A percentile compares a stretch with the other conserved stretches of the same genome.
Conservation (phyloP, 495 filamentous ascomycete genomes). For the Penicillium herquei region DNA sequence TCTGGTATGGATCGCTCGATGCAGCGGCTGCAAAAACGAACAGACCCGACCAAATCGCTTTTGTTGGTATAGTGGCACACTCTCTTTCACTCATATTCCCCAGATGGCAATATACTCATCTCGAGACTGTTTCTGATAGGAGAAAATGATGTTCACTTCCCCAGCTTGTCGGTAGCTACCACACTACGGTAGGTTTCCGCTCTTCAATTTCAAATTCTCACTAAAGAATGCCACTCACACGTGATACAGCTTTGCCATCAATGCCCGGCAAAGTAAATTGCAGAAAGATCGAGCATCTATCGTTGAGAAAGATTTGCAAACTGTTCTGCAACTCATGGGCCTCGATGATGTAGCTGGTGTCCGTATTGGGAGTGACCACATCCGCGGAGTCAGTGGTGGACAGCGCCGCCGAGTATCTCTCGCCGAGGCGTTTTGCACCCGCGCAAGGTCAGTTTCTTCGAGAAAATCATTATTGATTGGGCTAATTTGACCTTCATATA, state of each 20-base stretch:
- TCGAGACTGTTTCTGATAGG: not conserved
- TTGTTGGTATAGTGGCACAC: not conserved
- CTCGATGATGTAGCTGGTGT: not conserved
- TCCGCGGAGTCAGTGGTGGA: constrained; percentile 31
- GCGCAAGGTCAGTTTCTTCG: not conserved
- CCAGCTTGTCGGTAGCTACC: constrained; percentile 58
- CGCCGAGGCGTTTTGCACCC: constrained; percentile 31
- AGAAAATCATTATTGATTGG: not conserved
- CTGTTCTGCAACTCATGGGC: constrained; percentile 58
- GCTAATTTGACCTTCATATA: not conserved
- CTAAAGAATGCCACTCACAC: not conserved
- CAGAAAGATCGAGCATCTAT: not conserved
- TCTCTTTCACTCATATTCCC: not conserved
- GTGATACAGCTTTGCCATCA: not conserved
- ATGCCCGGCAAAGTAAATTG: not conserved
- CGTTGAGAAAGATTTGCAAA: constrained; percentile 35
- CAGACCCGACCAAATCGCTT: not conserved
- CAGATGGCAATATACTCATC: not conserved
- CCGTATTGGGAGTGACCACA: constrained; percentile 7
- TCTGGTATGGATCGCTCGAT: not conserved
- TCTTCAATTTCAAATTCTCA: not conserved
- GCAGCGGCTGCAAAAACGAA: not conserved
- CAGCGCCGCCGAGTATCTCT: constrained; percentile 58
- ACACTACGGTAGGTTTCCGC: constrained; percentile 54
- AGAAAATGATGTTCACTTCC: constrained; percentile 53